Base-by-base conservation (phyloP, 352 stramenopile genomes). In the Vaucheria bursata region DNA sequence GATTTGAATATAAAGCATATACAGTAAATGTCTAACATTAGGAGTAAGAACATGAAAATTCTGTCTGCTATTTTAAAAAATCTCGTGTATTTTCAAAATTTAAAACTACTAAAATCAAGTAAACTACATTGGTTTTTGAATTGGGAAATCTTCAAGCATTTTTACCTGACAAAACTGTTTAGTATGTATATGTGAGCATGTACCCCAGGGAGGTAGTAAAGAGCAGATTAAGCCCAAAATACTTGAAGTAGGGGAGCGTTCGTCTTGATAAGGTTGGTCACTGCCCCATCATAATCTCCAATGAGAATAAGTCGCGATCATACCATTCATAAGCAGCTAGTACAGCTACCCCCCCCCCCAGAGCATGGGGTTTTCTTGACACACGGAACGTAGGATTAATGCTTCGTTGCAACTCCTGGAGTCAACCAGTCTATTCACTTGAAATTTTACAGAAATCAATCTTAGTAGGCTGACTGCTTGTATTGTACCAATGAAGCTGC, bases 271-370 rank as follows among this genome's bases (percentile, higher is more conserved):
- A 84, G 52, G 80, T 74, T 8, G 50, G 39, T 12, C 78, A 65
- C n/a, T 74, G 74, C 1, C 78, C 74, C 64, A 81, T 75, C 40
- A 79, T 81, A 69, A 81, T 75, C 31, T 75, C 78, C 40, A 69
- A 80, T 8, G 75, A 78, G 59, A 81, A 84, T 1, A 84, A 71
- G 34, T 80, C 78, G 65, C 81, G 81, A n/a, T 74, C 78, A 66
- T 81, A 84, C 33, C 78, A 69, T 75, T 84, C 78, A 34, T 84
- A 69, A 32, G 81, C 79, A 35, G 34, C 70, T 18, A 64, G 33
- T 0, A 79, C 68, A 38, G 78, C 75, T 36, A 81, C n/a, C n/a
- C 67, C 6, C 53, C 65, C 0, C 73, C 40, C 7, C 76, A 12
- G 65, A 81, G 65, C 52, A 74, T 68, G 64, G 78, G 69, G 40